Evolutionary conservation across 345 rosid species (phyloP).

Genomic region (Orychophragmus violaceus): DNA sequence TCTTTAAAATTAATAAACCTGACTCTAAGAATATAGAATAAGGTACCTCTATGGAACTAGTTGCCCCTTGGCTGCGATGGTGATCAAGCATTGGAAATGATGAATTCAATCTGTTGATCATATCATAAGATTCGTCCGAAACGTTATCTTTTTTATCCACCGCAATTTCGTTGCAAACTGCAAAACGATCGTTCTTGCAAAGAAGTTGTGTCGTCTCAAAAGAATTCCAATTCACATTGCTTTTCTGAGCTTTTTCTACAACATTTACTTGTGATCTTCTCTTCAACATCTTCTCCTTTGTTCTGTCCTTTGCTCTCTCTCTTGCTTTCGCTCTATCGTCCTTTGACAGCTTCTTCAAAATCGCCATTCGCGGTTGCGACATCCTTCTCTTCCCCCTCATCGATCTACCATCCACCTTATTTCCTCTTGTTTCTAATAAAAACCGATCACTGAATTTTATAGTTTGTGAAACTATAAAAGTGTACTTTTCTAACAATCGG

Average conservation of each 20-base stretch:
- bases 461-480: not conserved
- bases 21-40: not conserved
- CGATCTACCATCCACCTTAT: constrained; percentile 23
- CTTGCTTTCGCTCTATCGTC: constrained; percentile 60
- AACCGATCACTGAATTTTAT: not conserved
- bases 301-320: constrained; percentile 66
- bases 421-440: constrained; percentile 16
- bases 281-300: constrained; percentile 41
- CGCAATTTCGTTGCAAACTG: not conserved
- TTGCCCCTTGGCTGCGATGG: constrained; percentile 16
- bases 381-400: constrained; percentile 27
- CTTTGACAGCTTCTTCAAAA: constrained; percentile 32
- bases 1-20: not conserved
- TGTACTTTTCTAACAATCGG: too few species aligned
- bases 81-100: constrained; percentile 17
- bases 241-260: constrained; percentile 13
- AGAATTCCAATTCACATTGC: not conserved
- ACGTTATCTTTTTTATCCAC: constrained; percentile 6
- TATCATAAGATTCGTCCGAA: not conserved
- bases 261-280: constrained; percentile 16
- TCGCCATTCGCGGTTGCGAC: constrained; percentile 6
- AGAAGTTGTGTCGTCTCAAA: constrained; percentile 9
- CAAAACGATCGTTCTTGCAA: constrained; percentile 16
- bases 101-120: constrained; percentile 9
- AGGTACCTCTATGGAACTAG: constrained; percentile 26